These are phyloP conservation scores for Arabis hirsuta DNA, from an alignment of 345 rosid species.

Conservation along the genomic window DNA sequence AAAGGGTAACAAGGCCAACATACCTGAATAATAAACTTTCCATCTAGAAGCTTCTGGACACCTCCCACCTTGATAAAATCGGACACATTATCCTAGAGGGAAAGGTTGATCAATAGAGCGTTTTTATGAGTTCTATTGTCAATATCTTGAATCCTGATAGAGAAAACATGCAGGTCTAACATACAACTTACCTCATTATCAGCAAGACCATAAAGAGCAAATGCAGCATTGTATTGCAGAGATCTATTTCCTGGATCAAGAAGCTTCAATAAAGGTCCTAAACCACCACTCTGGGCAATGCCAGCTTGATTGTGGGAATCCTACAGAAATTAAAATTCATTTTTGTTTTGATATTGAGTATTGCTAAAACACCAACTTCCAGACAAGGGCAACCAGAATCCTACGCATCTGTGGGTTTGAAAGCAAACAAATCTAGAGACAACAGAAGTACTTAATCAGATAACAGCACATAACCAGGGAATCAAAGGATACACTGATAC, in stretches of 20 bases:
- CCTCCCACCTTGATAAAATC: constrained; percentile 98
- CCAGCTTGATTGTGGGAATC: constrained; percentile 98
- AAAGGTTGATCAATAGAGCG: constrained; percentile 41
- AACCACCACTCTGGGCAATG: constrained; percentile 90
- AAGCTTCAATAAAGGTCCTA: constrained; percentile 87
- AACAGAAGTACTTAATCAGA: neutral
- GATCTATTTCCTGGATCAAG: constrained; percentile 96
- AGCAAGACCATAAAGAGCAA: constrained; percentile 98
- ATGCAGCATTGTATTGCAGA: constrained; percentile 98
- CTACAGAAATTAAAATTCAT: constrained; percentile 50
- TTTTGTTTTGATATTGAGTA: neutral
- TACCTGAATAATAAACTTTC: constrained; percentile 95
- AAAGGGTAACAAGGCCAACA: constrained; percentile 30
- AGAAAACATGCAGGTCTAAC: constrained; percentile 1
- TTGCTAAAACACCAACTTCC: neutral
- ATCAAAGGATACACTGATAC: neutral
- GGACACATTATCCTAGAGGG: constrained; percentile 83
- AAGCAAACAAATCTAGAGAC: neutral
- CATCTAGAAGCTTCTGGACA: constrained; percentile 92
- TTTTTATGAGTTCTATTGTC: constrained; percentile 28
- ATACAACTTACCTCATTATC: constrained; percentile 83
- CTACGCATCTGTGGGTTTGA: neutral
- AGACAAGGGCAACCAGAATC: neutral
- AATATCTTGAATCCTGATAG: constrained; percentile 4
- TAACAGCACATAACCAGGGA: constrained; percentile 2